Evolutionary conservation across 148 eudicot species (phyloP), one percentile per base, ranked within the genome.

Genomic region (Bassia scoparia): DNA sequence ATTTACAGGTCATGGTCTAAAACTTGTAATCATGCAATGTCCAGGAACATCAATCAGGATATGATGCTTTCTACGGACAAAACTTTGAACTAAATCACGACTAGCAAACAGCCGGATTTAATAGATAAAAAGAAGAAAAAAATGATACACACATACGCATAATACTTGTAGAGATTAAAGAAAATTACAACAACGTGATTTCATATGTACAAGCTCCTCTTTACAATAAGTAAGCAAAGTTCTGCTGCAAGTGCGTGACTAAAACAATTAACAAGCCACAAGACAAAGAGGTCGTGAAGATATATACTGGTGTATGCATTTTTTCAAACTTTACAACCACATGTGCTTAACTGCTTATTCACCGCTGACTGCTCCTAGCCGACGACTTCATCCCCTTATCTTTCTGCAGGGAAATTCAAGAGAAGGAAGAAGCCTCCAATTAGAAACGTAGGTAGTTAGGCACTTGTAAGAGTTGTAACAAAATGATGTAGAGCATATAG

Each of bases 401-500:
- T 41, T 56, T 52, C 79, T 80, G 76, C 11, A 27, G n/a, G 2
- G 16, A 50, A 63, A 80, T 52, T 61, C 34, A 58, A n/a, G 21
- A 74, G 8, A 67, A 52, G 16, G 2, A 24, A 37, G 29, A 43
- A 3, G 26, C 29, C 30, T 38, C 37, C 27, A 33, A 52, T 78
- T 43, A 71, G 68, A 63, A 31, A 49, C 50, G 21, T 31, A 8
- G 31, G 17, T 17, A 31, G 11, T 4, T 41, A 41, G 5, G 44
- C n/a, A 64, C 27, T 12, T 21, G 43, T n/a, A n/a, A n/a, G n/a
- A n/a, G n/a, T n/a, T n/a, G n/a, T n/a, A n/a, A 17, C 38, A 46
- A 46, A 46, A 27, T 48, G 67, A 52, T 55, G 66, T 68, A 58
- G 38, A 73, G 14, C 13, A 49, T 23, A 55, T 50, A 37, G 41